Evolutionary conservation across 495 filamentous ascomycete genomes (phyloP).

Genomic region (Durotheca rogersii): DNA sequence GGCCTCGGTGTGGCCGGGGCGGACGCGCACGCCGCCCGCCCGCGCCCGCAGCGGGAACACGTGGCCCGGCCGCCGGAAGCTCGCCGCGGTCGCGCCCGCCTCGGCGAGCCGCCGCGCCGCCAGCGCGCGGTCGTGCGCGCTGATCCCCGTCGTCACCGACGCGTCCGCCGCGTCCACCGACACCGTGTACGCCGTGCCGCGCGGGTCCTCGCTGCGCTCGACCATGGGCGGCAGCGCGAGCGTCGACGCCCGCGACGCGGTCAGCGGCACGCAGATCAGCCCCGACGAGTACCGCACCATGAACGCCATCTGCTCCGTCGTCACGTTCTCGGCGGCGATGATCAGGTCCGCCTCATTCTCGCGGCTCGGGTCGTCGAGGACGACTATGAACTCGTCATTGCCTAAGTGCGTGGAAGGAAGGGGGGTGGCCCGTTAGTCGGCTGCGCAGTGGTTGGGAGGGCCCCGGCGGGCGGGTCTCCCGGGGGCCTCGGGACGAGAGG

Average conservation of each 20-base stretch:
- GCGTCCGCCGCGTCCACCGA: conserved; percentile 74
- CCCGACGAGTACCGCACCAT: conserved; percentile 89
- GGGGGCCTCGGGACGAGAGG: conserved; percentile 15
- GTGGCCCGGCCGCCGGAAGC: conserved; percentile 85
- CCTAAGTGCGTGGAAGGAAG: no score
- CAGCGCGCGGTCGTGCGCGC: conserved; percentile 79
- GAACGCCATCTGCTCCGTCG: conserved; percentile 89
- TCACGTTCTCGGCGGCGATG: conserved; percentile 84
- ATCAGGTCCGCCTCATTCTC: conserved; percentile 99
- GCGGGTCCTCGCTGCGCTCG: conserved; percentile 73
- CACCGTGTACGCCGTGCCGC: conserved; percentile 89
- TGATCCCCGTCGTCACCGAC: conserved; percentile 84
- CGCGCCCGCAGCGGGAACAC: conserved; percentile 82
- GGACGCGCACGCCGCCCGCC: conserved; percentile 74
- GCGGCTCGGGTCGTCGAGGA: conserved; percentile 83
- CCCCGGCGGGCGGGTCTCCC: not conserved
- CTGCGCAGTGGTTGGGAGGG: conserved; percentile 8
- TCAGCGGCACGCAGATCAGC: conserved; percentile 83
- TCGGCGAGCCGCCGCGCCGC: conserved; percentile 80
- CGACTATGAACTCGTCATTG: conserved; percentile 90
- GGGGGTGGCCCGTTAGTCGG: conserved; percentile 10
- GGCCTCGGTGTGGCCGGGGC: conserved; percentile 90
- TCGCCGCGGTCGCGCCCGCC: conserved; percentile 51
- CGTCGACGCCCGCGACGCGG: conserved; percentile 60
- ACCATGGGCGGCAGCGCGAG: conserved; percentile 92